These are phyloP conservation scores for Stemphylium beticola DNA, from an alignment of 2,329 filamentous ascomycete genomes.

Conservation along the genomic window DNA sequence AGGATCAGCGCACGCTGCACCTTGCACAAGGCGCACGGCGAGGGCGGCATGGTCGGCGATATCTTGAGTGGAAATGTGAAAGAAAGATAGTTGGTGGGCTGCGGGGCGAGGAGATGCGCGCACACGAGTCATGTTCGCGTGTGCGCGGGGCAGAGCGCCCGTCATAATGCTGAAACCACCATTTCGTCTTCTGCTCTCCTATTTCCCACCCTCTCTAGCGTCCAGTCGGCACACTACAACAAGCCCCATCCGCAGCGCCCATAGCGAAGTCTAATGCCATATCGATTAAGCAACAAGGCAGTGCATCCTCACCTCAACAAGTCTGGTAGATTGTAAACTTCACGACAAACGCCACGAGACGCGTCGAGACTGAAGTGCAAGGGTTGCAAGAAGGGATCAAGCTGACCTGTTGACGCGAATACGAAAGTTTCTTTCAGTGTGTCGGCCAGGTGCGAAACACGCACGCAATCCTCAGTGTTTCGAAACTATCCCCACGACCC, in stretches of 20 bases:
- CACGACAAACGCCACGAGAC: no score
- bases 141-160: not conserved
- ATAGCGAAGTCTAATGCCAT: no score
- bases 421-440: not conserved
- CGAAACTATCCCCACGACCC: not conserved
- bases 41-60: slow-evolving; percentile 70
- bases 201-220: not conserved
- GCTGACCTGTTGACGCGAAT: no score
- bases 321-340: no score
- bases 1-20: slow-evolving; percentile 84
- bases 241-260: no score
- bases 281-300: no score
- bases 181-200: not conserved
- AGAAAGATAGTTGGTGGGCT: not conserved
- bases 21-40: slow-evolving; percentile 77
- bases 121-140: slow-evolving; percentile 10
- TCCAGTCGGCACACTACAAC: not conserved
- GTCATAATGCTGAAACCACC: not conserved
- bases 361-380: no score
- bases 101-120: not conserved
- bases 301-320: no score
- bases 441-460: not conserved
- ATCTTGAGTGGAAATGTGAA: not conserved
- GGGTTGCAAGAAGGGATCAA: no score
- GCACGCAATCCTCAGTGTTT: not conserved